Conservation (phyloP, 768 basidiomycete species). For the Boletus sp. region DNA sequence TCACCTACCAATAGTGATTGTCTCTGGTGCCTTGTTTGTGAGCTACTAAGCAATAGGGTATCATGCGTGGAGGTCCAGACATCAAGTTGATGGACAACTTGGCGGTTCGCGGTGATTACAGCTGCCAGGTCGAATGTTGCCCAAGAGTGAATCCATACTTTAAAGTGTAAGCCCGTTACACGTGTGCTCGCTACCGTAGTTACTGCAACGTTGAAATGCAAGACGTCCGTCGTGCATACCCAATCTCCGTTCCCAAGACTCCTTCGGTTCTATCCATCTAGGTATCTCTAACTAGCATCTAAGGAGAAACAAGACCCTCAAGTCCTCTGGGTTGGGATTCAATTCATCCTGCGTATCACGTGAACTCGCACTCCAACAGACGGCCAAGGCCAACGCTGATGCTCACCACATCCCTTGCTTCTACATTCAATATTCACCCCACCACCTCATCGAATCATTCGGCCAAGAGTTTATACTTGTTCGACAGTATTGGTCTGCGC, state of each 20-base stretch:
- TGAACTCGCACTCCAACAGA: not conserved
- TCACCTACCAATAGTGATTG: not conserved
- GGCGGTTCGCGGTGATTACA: constrained; percentile 16
- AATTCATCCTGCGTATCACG: not conserved
- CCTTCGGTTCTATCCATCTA: not conserved
- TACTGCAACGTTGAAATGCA: not conserved
- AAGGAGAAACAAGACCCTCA: not conserved
- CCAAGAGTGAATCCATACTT: not conserved
- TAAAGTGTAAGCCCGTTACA: not conserved
- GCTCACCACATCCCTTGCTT: not conserved
- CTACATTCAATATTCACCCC: not conserved
- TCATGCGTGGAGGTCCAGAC: not conserved
- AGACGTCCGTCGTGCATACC: not conserved
- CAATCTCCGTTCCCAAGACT: not conserved
- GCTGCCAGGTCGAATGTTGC: not conserved
- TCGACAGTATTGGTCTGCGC: not conserved
- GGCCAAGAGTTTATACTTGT: constrained; percentile 1
- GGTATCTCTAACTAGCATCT: not conserved
- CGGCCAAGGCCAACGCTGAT: not conserved
- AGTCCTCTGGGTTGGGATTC: not conserved
- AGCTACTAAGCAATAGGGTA: too few species aligned
- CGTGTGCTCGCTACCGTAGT: not conserved
- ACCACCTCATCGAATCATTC: not conserved
- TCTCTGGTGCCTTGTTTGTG: too few species aligned
- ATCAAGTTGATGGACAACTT: not conserved